Percentiles rank a stretch among this genome's conserved stretches.
Conservation (phyloP, 192 early-diverging fungal species). For the Rhizophlyctis rosea region DNA sequence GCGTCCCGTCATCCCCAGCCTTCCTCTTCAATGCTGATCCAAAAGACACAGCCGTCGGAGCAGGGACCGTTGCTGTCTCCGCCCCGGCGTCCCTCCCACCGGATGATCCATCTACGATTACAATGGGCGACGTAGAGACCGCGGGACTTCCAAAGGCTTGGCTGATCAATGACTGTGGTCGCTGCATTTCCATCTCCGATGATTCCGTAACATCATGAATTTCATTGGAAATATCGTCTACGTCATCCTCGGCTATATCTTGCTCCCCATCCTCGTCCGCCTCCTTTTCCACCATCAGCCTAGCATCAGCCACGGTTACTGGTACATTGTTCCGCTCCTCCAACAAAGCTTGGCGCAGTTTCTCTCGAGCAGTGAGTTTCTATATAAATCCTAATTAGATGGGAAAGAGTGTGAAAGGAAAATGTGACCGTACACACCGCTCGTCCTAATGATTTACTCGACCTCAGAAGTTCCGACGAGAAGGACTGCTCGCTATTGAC, state of each 20-base stretch:
- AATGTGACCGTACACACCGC: constrained; percentile 12
- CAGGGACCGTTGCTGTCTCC: constrained; percentile 2
- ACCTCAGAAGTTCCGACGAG: constrained; percentile 36
- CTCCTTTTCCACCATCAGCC: constrained; percentile 36
- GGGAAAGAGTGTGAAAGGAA: constrained; percentile 3
- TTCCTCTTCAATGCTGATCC: constrained; percentile 40
- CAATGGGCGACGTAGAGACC: background rate
- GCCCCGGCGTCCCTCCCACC: constrained; percentile 8
- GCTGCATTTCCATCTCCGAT: background rate
- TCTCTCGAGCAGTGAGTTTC: constrained; percentile 45
- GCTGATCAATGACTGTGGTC: background rate
- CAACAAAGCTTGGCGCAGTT: constrained; percentile 38
- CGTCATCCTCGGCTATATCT: constrained; percentile 18
- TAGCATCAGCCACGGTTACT: constrained; percentile 24
- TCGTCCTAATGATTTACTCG: constrained; percentile 41
- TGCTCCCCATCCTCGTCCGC: constrained; percentile 19
- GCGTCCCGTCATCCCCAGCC: constrained; percentile 19
- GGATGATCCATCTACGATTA: constrained; percentile 11
- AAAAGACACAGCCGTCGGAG: constrained; percentile 20
- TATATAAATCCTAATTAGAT: background rate
- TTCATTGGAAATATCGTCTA: background rate
- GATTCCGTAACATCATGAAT: background rate
- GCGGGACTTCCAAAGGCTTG: background rate
- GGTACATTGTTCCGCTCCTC: constrained; percentile 45
- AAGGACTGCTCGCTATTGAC: constrained; percentile 28